Percentiles rank a stretch among this genome's conserved stretches.
phyloP scores from a whole-genome alignment of 768 basidiomycete species.

The Suillus spraguei region DNA sequence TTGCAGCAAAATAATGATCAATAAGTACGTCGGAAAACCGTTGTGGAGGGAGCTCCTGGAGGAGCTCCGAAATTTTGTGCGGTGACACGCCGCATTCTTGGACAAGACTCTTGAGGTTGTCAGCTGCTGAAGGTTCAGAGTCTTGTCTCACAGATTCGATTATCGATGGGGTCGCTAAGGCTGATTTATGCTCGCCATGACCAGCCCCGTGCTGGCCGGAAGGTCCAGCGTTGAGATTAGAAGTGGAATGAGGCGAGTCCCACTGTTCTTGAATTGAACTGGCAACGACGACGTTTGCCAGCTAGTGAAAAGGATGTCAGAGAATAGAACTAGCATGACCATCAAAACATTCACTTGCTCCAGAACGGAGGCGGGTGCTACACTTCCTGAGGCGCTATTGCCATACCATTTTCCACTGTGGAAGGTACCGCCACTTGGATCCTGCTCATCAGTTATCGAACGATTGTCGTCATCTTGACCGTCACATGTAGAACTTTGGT shows the following conservation, averaged over 20 bases:
- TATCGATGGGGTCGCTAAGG: conserved; percentile 32
- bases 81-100: conserved; percentile 93
- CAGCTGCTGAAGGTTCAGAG: conserved; percentile 59
- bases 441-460: conserved; percentile 78
- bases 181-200: conserved; percentile 27
- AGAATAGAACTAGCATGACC: conserved; percentile 15
- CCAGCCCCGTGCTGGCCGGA: conserved; percentile 28
- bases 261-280: conserved; percentile 33
- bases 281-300: conserved; percentile 56
- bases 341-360: conserved; percentile 62
- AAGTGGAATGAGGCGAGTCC: conserved; percentile 25
- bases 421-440: conserved; percentile 73
- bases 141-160: conserved; percentile 47
- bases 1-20: conserved; percentile 76
- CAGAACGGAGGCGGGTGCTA: conserved; percentile 77
- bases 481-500: conserved; percentile 49
- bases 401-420: conserved; percentile 89
- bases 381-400: conserved; percentile 79
- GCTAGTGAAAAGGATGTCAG: conserved; percentile 38
- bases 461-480: conserved; percentile 63
- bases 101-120: conserved; percentile 83
- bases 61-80: conserved; percentile 86
- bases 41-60: conserved; percentile 85
- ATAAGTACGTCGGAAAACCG: conserved; percentile 76
- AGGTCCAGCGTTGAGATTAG: conserved; percentile 16